Evolutionary conservation across 2,329 filamentous ascomycete genomes (phyloP).

Genomic region (Amylocarpus encephaloides): DNA sequence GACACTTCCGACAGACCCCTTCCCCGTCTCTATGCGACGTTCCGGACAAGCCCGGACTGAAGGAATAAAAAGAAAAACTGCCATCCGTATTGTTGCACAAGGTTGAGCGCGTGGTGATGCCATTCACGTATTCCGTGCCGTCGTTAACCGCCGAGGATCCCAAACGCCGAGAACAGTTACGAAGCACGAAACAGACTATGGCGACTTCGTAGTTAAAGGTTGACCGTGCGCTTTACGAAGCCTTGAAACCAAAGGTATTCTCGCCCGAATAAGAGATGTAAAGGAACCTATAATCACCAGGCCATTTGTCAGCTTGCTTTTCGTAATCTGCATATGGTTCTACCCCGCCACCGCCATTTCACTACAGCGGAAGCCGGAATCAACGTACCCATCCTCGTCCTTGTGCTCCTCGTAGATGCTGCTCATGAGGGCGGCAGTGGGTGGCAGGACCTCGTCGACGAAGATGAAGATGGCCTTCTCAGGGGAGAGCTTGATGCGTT

Average conservation of each 20-base stretch:
- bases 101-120: background rate
- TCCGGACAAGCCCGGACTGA: slow-evolving; percentile 1
- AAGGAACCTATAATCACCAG: slow-evolving; percentile 47
- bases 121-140: background rate
- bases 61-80: slow-evolving; percentile 20
- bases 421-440: slow-evolving; percentile 96
- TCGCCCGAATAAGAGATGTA: slow-evolving; percentile 99
- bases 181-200: background rate
- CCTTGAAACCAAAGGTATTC: slow-evolving; percentile 81
- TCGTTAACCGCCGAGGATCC: slow-evolving; percentile 6
- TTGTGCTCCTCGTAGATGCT: slow-evolving; percentile 99
- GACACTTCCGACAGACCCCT: background rate
- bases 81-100: slow-evolving; percentile 10
- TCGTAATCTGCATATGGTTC: background rate
- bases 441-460: slow-evolving; percentile 94
- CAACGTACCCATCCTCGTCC: slow-evolving; percentile 57
- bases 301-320: slow-evolving; percentile 1
- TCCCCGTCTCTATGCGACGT: background rate
- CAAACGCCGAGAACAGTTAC: slow-evolving; percentile 12
- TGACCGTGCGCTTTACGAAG: background rate
- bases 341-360: slow-evolving; percentile 9
- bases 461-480: slow-evolving; percentile 99
- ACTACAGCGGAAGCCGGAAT: background rate
- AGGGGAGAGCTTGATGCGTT: slow-evolving; percentile 98
- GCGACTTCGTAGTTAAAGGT: slow-evolving; percentile 1